These are phyloP conservation scores for Thuja plicata DNA, from an alignment of 83 land plant genomes.

Conservation along the genomic window DNA sequence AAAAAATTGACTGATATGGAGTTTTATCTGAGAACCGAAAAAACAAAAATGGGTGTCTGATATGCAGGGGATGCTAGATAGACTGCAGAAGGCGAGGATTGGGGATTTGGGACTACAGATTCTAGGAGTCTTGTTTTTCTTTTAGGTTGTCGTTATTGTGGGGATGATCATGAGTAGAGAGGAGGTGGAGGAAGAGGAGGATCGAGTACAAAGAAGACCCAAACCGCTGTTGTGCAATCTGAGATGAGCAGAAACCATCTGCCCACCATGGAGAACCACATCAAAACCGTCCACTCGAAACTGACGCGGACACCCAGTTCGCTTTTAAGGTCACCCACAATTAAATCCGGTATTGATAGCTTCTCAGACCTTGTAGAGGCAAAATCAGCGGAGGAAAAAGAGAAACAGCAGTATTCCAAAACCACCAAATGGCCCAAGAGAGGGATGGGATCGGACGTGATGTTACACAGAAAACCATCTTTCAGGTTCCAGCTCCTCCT, in stretches of 20 bases:
- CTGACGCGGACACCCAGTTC: conserved; percentile 15
- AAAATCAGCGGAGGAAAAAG: not conserved
- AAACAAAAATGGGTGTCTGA: not conserved
- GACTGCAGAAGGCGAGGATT: not conserved
- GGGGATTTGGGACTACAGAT: not conserved
- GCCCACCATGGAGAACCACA: conserved; percentile 1
- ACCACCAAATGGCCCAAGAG: conserved; percentile 4
- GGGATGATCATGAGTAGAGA: not conserved
- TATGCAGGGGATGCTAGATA: not conserved
- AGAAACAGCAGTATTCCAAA: conserved; percentile 1
- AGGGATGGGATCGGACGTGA: not conserved
- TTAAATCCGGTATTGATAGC: conserved; percentile 12
- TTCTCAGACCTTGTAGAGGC: not conserved
- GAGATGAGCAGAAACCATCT: conserved; percentile 8
- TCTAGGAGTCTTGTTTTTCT: not conserved
- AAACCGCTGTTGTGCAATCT: not conserved
- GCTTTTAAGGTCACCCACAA: conserved; percentile 7
- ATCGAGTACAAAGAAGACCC: not conserved
- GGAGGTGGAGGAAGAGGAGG: conserved; percentile 5
- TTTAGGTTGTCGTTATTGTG: not conserved
- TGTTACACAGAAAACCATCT: not conserved
- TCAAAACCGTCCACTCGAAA: conserved; percentile 6
- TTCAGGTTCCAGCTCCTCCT: conserved; percentile 12
- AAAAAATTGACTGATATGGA: not conserved
- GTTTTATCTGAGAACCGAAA: not conserved